Conservation (phyloP, 1,284 basidiomycete species). For the Ceratobasidium sp. region DNA sequence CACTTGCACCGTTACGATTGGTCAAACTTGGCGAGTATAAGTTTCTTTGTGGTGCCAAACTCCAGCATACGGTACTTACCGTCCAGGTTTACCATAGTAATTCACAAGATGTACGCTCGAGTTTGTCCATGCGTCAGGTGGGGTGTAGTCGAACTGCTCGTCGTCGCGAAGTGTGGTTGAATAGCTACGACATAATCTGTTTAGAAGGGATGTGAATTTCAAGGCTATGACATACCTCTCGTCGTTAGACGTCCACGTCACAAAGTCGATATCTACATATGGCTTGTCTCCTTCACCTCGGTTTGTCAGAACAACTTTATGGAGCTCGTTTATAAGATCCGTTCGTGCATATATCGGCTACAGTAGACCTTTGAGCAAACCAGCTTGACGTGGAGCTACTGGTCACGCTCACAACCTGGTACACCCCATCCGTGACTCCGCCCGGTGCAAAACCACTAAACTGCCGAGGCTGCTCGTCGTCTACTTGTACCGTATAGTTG, state of each 20-base stretch:
- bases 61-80: background rate
- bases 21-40: background rate
- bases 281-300: background rate
- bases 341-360: constrained; percentile 22
- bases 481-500: constrained; percentile 13
- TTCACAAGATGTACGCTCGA: background rate
- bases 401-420: constrained; percentile 3
- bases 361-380: background rate
- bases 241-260: constrained; percentile 22
- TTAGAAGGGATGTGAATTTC: background rate
- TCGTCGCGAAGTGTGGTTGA: constrained; percentile 1
- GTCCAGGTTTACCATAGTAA: background rate
- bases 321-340: background rate
- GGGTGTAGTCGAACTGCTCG: background rate
- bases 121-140: background rate
- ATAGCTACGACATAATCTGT: background rate
- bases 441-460: constrained; percentile 5
- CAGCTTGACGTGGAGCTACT: too few relatives aligned
- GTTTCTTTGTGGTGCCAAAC: background rate
- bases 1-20: background rate
- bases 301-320: constrained; percentile 24
- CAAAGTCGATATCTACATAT: constrained; percentile 27
- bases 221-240: background rate
- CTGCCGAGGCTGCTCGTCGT: background rate
- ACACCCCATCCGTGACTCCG: constrained; percentile 13